Base-by-base conservation (phyloP, 768 basidiomycete genomes). In the Lentinula edodes region DNA sequence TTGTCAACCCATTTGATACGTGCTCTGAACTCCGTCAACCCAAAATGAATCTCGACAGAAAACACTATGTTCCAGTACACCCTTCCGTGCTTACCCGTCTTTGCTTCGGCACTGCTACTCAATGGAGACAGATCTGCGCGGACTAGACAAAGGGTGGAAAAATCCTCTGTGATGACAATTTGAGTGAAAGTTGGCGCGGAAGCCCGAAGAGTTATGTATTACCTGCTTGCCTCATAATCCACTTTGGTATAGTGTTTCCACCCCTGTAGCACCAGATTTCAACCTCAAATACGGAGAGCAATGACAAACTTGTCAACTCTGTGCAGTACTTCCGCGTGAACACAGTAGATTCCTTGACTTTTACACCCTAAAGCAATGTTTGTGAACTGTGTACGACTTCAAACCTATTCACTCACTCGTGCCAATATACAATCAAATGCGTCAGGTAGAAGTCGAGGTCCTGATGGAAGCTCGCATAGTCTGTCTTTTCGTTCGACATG, bases 181-280 rank as follows among this genome's bases (percentile, higher is more conserved):
- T 52, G 13, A 42, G 20, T 16, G 35, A 54, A 39, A n/a, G 15
- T 28, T 39, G 7, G 5, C 16, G 55, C 48, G 23, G 12, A 35
- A 61, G 12, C 52, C 50, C 39, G 12, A 67, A 81, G 18, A 48
- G 46, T 20, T 48, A 48, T 20, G 6, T 12, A 20, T 66, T 67
- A 82, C 82, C 81, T 62, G 81, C 80, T 15, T 82, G 74, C 59
- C 89, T 76, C 51, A 84, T 77, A 57, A 92, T 91, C 90, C 90
- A 91, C 65, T 85, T 83, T 0, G 90, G 90, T 38, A 87, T 75
- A 6, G 73, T 76, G 64, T 87, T 83, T 50, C 87, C 87, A n/a
- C 90, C 89, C 67, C 90, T 78, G 72, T 83, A 92, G 69, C 90
- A 91, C 90, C 90, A 91, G 65, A 92, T 82, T 70, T 91, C 89